Percentiles rank a stretch among this genome's conserved stretches.
phyloP scores from a whole-genome alignment of 2,329 filamentous ascomycete species.

The Alternaria conjuncta region DNA sequence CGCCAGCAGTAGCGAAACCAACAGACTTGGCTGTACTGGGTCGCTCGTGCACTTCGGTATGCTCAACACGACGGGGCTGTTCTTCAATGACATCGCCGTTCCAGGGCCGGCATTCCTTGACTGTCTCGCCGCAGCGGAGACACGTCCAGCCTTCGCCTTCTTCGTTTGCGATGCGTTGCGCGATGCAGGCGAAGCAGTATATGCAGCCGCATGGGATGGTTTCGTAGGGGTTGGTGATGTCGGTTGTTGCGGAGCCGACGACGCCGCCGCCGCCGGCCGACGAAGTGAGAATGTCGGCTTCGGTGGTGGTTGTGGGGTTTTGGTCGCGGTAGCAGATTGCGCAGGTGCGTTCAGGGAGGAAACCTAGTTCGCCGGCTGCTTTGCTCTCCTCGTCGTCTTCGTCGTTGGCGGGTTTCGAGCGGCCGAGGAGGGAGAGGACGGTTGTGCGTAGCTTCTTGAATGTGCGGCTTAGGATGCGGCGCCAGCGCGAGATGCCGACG shows the following conservation, averaged over 20 bases:
- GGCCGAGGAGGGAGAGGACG: slow-evolving; percentile 58
- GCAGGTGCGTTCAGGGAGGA: slow-evolving; percentile 91
- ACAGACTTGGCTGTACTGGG: slow-evolving; percentile 22
- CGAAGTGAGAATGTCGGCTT: slow-evolving; percentile 69
- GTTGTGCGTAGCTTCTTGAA: slow-evolving; percentile 78
- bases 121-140: slow-evolving; percentile 81
- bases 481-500: slow-evolving; percentile 93
- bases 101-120: slow-evolving; percentile 91
- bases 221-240: slow-evolving; percentile 96
- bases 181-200: slow-evolving; percentile 97
- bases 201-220: slow-evolving; percentile 86
- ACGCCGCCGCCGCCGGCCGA: slow-evolving; percentile 73
- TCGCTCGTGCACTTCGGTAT: slow-evolving; percentile 2
- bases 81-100: slow-evolving; percentile 80
- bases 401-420: slow-evolving; percentile 53
- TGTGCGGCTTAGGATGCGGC: slow-evolving; percentile 83
- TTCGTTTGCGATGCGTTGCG: slow-evolving; percentile 85
- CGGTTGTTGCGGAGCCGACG: slow-evolving; percentile 85
- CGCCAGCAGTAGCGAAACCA: slow-evolving; percentile 21
- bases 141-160: slow-evolving; percentile 95
- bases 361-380: slow-evolving; percentile 74
- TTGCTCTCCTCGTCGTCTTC: slow-evolving; percentile 54
- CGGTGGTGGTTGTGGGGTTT: slow-evolving; percentile 74
- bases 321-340: slow-evolving; percentile 97
- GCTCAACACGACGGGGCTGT: background rate